phyloP scores from a whole-genome alignment of 352 stramenopile species.

The Pelagophyceae sp. region DNA sequence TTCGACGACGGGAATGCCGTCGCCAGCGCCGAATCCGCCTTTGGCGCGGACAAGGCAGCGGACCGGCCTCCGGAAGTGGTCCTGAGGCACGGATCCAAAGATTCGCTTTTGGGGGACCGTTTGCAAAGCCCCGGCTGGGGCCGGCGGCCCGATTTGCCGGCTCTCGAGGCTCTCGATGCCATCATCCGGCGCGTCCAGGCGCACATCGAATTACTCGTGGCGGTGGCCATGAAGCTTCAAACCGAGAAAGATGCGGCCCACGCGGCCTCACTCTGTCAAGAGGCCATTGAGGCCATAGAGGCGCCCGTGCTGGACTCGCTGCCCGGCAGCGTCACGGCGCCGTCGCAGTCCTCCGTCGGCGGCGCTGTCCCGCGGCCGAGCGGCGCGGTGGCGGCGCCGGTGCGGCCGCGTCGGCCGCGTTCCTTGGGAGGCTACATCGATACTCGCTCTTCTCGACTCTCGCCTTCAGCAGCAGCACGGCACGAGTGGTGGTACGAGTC shows the following conservation, averaged over 20 bases:
- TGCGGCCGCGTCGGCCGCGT: no score
- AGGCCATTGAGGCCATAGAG: background rate
- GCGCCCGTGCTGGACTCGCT: no score
- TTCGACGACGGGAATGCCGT: background rate
- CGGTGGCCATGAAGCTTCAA: background rate
- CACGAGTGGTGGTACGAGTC: background rate
- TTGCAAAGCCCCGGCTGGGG: background rate
- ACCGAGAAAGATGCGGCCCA: no score
- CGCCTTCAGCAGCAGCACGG: background rate
- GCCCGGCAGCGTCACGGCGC: no score
- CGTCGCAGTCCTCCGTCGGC: background rate
- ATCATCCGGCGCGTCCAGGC: background rate
- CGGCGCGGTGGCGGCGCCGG: background rate
- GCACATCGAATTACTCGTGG: background rate
- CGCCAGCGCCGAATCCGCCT: background rate
- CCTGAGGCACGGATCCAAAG: no score
- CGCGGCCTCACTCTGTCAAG: no score
- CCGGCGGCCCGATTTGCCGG: background rate
- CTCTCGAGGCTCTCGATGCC: background rate
- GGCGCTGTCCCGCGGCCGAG: no score
- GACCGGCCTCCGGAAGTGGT: no score
- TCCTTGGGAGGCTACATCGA: no score
- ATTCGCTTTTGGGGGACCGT: background rate
- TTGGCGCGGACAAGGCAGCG: background rate
- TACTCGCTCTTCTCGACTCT: no score